Base-by-base conservation (phyloP, 2,329 filamentous ascomycete genomes). In the Dactylellina cionopaga region DNA sequence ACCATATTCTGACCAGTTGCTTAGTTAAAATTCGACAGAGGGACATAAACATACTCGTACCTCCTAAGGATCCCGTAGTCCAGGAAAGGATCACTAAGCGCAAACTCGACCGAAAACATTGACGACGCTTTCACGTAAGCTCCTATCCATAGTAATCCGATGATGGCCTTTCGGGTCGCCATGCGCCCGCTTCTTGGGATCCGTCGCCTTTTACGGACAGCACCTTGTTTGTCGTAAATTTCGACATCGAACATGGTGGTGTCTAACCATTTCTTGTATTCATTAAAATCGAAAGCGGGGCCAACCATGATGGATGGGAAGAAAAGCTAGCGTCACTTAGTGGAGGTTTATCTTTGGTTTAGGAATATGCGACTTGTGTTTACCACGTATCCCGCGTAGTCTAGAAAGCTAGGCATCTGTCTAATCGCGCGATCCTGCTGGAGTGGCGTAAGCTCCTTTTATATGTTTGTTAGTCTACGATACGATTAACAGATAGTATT, bases 171-270 rank as follows among this genome's bases (percentile, higher is more conserved):
- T 80, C 87, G 85, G 73, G 88, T 85, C 47, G 95, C 95, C 0
- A 95, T 94, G 0, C 88, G 92, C 49, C 89, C 92, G 78, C 93
- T 98, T 70, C 93, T 89, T 35, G 95, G 95, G 65, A 98, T 97
- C 82, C 89, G 93, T 77, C 93, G 89, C 85, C 92, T 92, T 84
- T 93, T 95, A 49, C 92, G 87, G 0, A 92, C 96, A 0, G 89
- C 89, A 3, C 95, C 91, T 64, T 89, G 91, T 81, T 94, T 96
- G 0, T 92, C 92, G 76, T 96, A 92, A n/a, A 90, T 86, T 9
- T 89, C 89, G 1, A 96, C 84, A 31, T 96, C 90, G 80, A 99
- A 99, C 89, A 99, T 96, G 75, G 89, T 90, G 1, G 92, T 96
- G 77, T 96, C 92, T 75, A 99, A 89, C 90, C 94, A 99, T 55